A percentile compares a stretch with the other conserved stretches of the same genome.
Conservation (phyloP, 2,329 filamentous ascomycete species). For the Microdochium trichocladiopsis region DNA sequence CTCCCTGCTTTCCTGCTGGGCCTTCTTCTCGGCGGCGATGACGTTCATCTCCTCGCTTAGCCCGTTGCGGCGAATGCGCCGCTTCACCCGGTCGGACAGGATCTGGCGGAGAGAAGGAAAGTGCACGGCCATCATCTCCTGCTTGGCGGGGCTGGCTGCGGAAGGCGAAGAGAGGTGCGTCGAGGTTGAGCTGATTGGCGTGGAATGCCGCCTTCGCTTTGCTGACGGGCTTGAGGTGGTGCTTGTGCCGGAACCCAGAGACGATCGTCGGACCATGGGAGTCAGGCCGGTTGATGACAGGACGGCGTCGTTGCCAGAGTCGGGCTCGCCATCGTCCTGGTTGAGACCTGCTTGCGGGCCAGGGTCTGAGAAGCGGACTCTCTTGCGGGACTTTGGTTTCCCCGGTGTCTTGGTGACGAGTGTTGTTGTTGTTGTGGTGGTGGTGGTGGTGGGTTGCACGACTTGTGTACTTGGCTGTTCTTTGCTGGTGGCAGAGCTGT, state of each 20-base stretch:
- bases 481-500: neutral
- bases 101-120: conserved; percentile 47
- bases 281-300: conserved; percentile 44
- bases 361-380: conserved; percentile 54
- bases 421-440: conserved; percentile 1
- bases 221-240: conserved; percentile 11
- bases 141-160: conserved; percentile 4
- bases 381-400: conserved; percentile 30
- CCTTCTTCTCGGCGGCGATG: conserved; percentile 35
- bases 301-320: conserved; percentile 9
- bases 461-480: neutral
- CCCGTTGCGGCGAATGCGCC: conserved; percentile 47
- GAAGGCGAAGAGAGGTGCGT: conserved; percentile 8
- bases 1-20: conserved; percentile 27
- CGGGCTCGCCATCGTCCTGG: conserved; percentile 10
- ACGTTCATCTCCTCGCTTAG: conserved; percentile 52
- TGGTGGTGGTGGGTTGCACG: neutral
- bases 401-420: conserved; percentile 16
- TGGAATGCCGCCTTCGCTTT: conserved; percentile 38
- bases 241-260: conserved; percentile 21
- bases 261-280: conserved; percentile 47
- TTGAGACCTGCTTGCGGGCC: conserved; percentile 27
- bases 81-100: conserved; percentile 42
- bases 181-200: conserved; percentile 19
- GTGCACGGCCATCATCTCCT: conserved; percentile 27